Base-by-base conservation (phyloP, 345 rosid genomes). In the Gynandropsis gynandra region DNA sequence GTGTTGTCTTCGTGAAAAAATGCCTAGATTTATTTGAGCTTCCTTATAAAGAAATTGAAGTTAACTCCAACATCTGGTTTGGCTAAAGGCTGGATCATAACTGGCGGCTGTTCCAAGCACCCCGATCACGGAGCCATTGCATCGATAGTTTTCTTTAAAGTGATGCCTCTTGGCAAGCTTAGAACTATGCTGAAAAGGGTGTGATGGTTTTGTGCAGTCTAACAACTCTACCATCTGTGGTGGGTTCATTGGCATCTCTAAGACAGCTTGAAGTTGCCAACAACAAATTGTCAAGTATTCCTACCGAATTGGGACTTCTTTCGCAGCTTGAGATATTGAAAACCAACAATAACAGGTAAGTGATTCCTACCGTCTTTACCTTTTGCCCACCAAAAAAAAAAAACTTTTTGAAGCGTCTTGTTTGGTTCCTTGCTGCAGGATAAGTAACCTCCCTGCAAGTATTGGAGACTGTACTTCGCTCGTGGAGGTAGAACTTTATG, bases 261-360 rank as follows among this genome's bases (percentile, higher is more conserved):
- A 69, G 73, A 72, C 87, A 83, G 45, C 95, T 90, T 49, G 50
- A 77, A 61, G 66, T 87, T 16, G 50, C 96, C 19, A 61, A 67
- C 68, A 90, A 90, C 79, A 70, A 70, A 72, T 63, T 87, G 73
- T 76, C 73, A 56, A 54, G 72, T 72, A 74, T 90, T 44, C 98
- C 96, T 0, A 31, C 42, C 53, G 96, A 87, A 71, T 61, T 87
- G 43, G 80, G 89, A 44, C 65, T 69, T 66, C 78, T 84, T 37
- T 62, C 71, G 57, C 73, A 64, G 71, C 89, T 90, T 11, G 98
- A 87, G 75, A 72, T 90, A 64, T 67, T 90, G 48, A 81, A 73
- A 66, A 83, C 76, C 56, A 74, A 76, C 61, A 81, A 79, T 68
- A 90, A 90, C 69, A 81, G 95, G 97, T 71, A 75, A 36, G 36